Base-by-base conservation (phyloP, 495 filamentous ascomycete species). In the Penicillium salamii region DNA sequence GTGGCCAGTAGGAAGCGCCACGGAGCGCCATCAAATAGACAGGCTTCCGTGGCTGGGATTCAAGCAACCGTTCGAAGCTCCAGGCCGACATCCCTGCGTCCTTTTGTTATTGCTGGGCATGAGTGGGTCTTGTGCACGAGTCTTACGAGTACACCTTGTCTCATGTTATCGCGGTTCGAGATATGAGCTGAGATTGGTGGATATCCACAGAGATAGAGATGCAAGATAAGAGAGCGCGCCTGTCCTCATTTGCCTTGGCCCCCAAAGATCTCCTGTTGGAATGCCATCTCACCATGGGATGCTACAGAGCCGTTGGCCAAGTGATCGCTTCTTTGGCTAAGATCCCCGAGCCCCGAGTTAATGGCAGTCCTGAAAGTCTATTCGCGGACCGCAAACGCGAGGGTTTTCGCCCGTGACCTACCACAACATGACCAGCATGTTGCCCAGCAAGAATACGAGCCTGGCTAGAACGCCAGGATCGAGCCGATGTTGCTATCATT, bases 1-100 rank as follows among this genome's bases (percentile, higher is more conserved):
- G n/a, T 43, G 56, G 55, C 61, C 61, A 65, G 50, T 65, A 32
- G 52, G 33, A 57, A 9, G 15, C 43, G n/a, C 36, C 8, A 3
- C 28, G 33, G 50, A 24, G 31, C 52, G 58, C 55, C 58, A 59
- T 59, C 47, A 41, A 12, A 36, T 42, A 24, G 31, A 12, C 42
- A 23, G 37, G 49, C 43, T 44, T 34, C 28, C 12, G 49, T 53
- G 54, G 50, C 50, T 42, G 18, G n/a, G 42, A 51, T 23, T 29
- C 47, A 45, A 53, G 44, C 23, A 21, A 9, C 13, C 20, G 18
- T 20, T 18, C 29, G n/a, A 37, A 46, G 20, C 43, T 46, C 15
- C 17, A 39, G 35, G 24, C 35, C 45, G 46, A 48, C 26, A 32
- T 20, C 33, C 15, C 8, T 37, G 44, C 44, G 32, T 13, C 14